Evolutionary conservation across 768 basidiomycete genomes (phyloP).

Genomic region (Tulasnella sp.): DNA sequence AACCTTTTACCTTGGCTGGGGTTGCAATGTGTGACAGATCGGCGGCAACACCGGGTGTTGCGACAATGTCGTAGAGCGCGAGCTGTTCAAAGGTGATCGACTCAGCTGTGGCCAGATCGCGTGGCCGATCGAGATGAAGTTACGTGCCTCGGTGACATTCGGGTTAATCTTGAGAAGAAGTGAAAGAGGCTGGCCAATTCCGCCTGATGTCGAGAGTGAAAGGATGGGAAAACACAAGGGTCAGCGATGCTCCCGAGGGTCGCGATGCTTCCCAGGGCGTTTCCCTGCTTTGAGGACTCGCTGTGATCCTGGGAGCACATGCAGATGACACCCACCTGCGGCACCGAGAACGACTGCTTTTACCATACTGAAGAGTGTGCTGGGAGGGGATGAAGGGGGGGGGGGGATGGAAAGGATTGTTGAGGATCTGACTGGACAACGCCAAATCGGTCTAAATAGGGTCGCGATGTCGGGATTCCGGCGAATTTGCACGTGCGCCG

Average conservation of each 20-base stretch:
- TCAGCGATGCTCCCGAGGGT: background rate
- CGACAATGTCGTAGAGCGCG: slow-evolving; percentile 89
- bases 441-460: slow-evolving; percentile 2
- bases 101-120: background rate
- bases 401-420: background rate
- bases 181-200: slow-evolving; percentile 93
- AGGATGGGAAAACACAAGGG: slow-evolving; percentile 2
- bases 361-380: slow-evolving; percentile 36
- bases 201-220: slow-evolving; percentile 44
- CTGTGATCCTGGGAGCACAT: background rate
- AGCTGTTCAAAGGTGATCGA: slow-evolving; percentile 42
- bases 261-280: background rate
- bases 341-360: slow-evolving; percentile 97
- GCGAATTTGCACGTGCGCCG: background rate
- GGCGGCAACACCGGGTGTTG: slow-evolving; percentile 92
- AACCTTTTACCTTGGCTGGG: slow-evolving; percentile 76
- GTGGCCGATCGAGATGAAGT: background rate
- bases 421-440: slow-evolving; percentile 4
- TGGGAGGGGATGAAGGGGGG: background rate
- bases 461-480: background rate
- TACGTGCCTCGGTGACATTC: slow-evolving; percentile 60
- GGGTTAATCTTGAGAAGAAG: slow-evolving; percentile 85
- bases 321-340: slow-evolving; percentile 50
- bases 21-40: slow-evolving; percentile 93
- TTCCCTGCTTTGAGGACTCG: background rate